phyloP scores from a whole-genome alignment of 495 filamentous ascomycete genomes.

The Beverwykella pulmonaria region DNA sequence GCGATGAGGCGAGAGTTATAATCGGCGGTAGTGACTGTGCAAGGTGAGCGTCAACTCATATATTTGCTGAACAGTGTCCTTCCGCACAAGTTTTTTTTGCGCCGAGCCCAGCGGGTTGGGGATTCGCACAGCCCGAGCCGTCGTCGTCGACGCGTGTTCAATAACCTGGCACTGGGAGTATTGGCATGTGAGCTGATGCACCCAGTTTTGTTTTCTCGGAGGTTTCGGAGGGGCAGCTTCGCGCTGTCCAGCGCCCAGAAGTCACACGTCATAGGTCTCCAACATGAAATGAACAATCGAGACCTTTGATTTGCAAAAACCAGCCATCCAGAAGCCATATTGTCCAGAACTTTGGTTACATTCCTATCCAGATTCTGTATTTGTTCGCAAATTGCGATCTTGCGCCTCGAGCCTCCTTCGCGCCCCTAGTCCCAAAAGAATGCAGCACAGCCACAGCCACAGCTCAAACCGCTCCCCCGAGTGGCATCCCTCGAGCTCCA shows the following conservation, averaged over 20 bases:
- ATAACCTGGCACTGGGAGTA: not conserved
- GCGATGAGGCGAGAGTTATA: no score
- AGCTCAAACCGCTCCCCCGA: not conserved
- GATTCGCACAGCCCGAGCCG: not conserved
- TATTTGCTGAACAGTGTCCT: not conserved
- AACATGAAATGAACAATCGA: not conserved
- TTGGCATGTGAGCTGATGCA: not conserved
- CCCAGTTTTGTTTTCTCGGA: not conserved
- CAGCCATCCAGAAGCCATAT: no score
- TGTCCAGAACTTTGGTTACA: not conserved
- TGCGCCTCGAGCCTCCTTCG: not conserved
- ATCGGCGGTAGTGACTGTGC: not conserved
- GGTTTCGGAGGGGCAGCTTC: not conserved
- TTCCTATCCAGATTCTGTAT: not conserved
- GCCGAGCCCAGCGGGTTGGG: not conserved
- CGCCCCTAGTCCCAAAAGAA: not conserved
- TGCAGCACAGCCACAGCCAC: conserved; percentile 24
- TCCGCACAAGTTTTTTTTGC: not conserved
- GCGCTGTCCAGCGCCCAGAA: not conserved
- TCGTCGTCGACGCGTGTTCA: not conserved
- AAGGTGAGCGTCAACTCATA: conserved; percentile 9
- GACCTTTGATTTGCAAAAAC: not conserved
- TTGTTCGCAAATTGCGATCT: not conserved
- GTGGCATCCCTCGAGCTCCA: not conserved
- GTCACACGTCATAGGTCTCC: not conserved